These are phyloP conservation scores for Melampsora larici-populina DNA, from an alignment of 1,284 basidiomycete genomes.

Conservation along the genomic window DNA sequence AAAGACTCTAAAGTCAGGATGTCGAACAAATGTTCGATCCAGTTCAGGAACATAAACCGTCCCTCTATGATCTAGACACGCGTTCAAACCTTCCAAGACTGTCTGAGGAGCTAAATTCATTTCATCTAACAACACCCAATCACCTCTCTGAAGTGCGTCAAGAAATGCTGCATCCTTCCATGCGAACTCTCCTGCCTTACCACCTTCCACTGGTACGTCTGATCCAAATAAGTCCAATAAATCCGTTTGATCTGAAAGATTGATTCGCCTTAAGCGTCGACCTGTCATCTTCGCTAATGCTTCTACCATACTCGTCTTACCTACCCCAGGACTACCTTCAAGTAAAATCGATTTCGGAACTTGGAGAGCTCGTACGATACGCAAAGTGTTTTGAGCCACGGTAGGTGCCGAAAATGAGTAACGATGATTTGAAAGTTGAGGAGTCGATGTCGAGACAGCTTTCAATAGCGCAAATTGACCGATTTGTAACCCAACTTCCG, in stretches of 20 bases:
- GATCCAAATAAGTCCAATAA: slow-evolving; percentile 94
- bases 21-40: slow-evolving; percentile 79
- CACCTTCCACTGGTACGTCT: slow-evolving; percentile 91
- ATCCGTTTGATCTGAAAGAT: slow-evolving; percentile 97
- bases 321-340: slow-evolving; percentile 98
- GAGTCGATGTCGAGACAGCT: not conserved
- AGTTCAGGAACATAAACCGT: slow-evolving; percentile 93
- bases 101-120: slow-evolving; percentile 93
- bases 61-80: slow-evolving; percentile 92
- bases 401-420: slow-evolving; percentile 90
- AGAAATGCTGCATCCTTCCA: slow-evolving; percentile 98
- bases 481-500: slow-evolving; percentile 7
- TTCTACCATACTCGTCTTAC: slow-evolving; percentile 90
- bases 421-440: slow-evolving; percentile 34
- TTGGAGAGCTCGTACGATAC: slow-evolving; percentile 85
- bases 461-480: slow-evolving; percentile 17
- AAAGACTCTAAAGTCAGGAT: slow-evolving; percentile 91
- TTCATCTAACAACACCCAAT: slow-evolving; percentile 97
- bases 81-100: slow-evolving; percentile 94
- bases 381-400: slow-evolving; percentile 79
- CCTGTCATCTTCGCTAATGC: slow-evolving; percentile 80
- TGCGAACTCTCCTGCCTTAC: slow-evolving; percentile 83
- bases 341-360: slow-evolving; percentile 86
- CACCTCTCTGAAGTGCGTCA: slow-evolving; percentile 82
- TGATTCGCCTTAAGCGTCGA: slow-evolving; percentile 81